Percentiles rank a stretch among this genome's conserved stretches.
Conservation (phyloP, 768 basidiomycete species). For the Clitopilus passeckerianus region DNA sequence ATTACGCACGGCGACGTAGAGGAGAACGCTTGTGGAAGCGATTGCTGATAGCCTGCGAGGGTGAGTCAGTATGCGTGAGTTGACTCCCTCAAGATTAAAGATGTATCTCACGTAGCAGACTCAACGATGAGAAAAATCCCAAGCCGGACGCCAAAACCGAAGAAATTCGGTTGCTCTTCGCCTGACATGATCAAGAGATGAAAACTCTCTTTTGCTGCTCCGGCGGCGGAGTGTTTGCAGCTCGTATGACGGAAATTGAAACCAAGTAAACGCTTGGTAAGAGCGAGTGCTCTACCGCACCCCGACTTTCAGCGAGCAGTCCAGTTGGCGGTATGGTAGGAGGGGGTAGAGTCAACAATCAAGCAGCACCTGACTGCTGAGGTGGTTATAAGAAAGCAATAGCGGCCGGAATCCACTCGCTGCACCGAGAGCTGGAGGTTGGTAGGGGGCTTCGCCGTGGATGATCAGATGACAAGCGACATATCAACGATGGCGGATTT, state of each 20-base stretch:
- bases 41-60: slow-evolving; percentile 4
- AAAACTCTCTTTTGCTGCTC: not conserved
- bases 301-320: not conserved
- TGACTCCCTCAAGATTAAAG: not conserved
- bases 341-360: not conserved
- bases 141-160: slow-evolving; percentile 6
- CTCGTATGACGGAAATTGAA: not conserved
- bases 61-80: not conserved
- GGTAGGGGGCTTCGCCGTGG: not conserved
- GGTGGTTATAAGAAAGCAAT: not conserved
- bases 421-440: not conserved
- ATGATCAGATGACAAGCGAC: slow-evolving; percentile 1
- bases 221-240: not conserved
- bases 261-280: not conserved
- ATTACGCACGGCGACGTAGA: slow-evolving; percentile 5
- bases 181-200: not conserved
- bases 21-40: slow-evolving; percentile 2
- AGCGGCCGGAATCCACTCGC: not conserved
- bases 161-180: not conserved
- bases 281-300: not conserved
- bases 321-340: not conserved
- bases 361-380: not conserved
- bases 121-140: slow-evolving; percentile 8
- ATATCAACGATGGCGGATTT: slow-evolving; percentile 1
- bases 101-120: slow-evolving; percentile 3